Conservation (phyloP, 2,329 filamentous ascomycete genomes). For the Plenodomus lindquistii region DNA sequence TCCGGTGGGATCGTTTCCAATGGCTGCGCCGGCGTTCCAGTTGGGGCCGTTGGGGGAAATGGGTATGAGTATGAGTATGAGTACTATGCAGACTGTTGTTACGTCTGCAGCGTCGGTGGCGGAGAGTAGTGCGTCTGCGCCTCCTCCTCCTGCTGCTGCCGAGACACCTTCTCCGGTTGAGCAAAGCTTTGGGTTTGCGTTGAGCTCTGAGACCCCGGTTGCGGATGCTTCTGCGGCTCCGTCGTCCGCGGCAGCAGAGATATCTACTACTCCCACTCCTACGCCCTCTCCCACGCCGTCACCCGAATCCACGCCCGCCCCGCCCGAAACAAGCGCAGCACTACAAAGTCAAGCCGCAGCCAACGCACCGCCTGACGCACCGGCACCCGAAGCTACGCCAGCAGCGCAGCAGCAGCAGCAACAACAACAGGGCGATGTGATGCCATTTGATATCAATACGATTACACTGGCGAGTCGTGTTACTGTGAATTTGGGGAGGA, state of each 20-base stretch:
- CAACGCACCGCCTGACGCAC: constrained; percentile 9
- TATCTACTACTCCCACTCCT: constrained; percentile 2
- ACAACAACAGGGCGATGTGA: constrained; percentile 6
- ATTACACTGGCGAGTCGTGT: constrained; percentile 39
- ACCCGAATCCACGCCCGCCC: constrained; percentile 1
- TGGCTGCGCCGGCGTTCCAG: constrained; percentile 34
- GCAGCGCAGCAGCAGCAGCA: constrained; percentile 17
- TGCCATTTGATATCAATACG: constrained; percentile 43
- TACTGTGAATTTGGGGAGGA: constrained; percentile 38
- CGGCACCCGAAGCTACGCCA: constrained; percentile 6
- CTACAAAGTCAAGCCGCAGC: constrained; percentile 32
- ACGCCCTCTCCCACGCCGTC: constrained; percentile 4
- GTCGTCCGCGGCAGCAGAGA: background rate
- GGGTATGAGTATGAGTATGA: constrained; percentile 2
- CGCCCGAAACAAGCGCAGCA: constrained; percentile 5
- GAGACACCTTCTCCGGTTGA: too few relatives aligned
- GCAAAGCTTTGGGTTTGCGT: too few relatives aligned
- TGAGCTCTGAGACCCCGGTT: too few relatives aligned
- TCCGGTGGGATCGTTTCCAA: constrained; percentile 36
- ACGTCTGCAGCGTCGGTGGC: constrained; percentile 2
- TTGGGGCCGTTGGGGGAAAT: constrained; percentile 23
- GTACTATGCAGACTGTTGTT: constrained; percentile 31
- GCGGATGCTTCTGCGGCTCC: constrained; percentile 9
- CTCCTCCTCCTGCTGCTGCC: constrained; percentile 17
- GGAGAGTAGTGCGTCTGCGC: constrained; percentile 16